Evolutionary conservation across 495 filamentous ascomycete genomes (phyloP), one percentile per base, ranked within the genome.

Genomic region (Immersiella caudata): DNA sequence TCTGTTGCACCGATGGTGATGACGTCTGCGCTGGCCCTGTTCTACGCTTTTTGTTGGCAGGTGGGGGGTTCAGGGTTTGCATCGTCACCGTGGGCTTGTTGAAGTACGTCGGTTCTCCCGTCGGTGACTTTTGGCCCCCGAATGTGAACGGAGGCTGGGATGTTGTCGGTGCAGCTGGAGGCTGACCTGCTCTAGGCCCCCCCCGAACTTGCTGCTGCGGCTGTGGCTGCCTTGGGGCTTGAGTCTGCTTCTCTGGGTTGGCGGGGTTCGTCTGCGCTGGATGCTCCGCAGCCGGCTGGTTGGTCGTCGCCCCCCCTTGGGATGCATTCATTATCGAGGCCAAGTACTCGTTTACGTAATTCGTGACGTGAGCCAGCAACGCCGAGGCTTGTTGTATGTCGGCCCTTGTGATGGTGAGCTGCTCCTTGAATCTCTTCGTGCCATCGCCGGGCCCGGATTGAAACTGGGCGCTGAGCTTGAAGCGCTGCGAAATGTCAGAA

Each of bases 211-310:
- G 82, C 66, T 16, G 26, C 11, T 60, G 27, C 25, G 58, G 29
- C 58, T n/a, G 18, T 5, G 77, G 75, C 57, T 83, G 79, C 67
- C 82, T 86, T 33, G 81, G 70, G 22, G 79, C 80, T 65, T 84
- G 82, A 24, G 89, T 83, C 69, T 86, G 88, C 62, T 90, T 89
- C 66, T 91, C 85, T 18, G 93, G 81, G 70, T 92, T 92, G 20
- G 81, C 86, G 2, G 88, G 85, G 68, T 85, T 93, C 50, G 82
- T 79, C 70, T 79, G 82, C 26, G 73, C 68, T 6, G 70, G 65
- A 27, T 65, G 73, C 8, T 76, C 65, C 54, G 62, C 22, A 27
- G 60, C 62, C 33, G 65, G 58, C 57, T 74, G 66, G 35, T 49
- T 33, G 2, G 60, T 61, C 49, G 73, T 68, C 60, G 74, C 60